phyloP scores from a whole-genome alignment of 2,329 filamentous ascomycete genomes.

The Aspergillus texensis region DNA sequence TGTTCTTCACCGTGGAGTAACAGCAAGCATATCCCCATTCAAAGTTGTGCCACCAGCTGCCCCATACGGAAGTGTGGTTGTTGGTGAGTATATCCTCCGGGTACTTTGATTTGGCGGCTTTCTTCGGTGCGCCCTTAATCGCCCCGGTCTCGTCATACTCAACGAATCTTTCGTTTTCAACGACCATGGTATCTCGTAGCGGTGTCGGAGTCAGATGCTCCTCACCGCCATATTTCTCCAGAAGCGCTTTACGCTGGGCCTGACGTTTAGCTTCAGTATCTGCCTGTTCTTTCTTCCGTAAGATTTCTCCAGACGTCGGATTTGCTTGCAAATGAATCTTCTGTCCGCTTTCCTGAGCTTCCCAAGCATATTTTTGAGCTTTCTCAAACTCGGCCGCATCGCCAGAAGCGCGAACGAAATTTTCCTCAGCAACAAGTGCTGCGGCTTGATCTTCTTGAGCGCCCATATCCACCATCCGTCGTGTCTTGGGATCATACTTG shows the following conservation, averaged over 20 bases:
- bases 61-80: slow-evolving; percentile 93
- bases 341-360: slow-evolving; percentile 80
- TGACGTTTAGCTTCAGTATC: slow-evolving; percentile 71
- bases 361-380: slow-evolving; percentile 91
- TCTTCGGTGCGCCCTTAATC: slow-evolving; percentile 83
- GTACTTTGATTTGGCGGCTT: slow-evolving; percentile 84
- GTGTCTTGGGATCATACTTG: slow-evolving; percentile 95
- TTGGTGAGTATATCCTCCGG: slow-evolving; percentile 82
- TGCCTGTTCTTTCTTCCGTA: slow-evolving; percentile 76
- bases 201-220: slow-evolving; percentile 63
- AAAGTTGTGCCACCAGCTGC: slow-evolving; percentile 96
- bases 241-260: slow-evolving; percentile 68
- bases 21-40: slow-evolving; percentile 96
- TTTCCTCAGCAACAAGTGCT: slow-evolving; percentile 85
- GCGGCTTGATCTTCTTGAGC: slow-evolving; percentile 79
- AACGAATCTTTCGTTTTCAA: slow-evolving; percentile 82
- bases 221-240: slow-evolving; percentile 80
- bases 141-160: slow-evolving; percentile 91
- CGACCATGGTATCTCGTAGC: slow-evolving; percentile 68
- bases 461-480: slow-evolving; percentile 84
- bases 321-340: slow-evolving; percentile 94
- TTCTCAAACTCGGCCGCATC: slow-evolving; percentile 91
- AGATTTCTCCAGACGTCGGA: slow-evolving; percentile 86
- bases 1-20: slow-evolving; percentile 91
- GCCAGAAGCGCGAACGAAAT: slow-evolving; percentile 83